Percentiles rank a stretch among this genome's conserved stretches.
phyloP scores from a whole-genome alignment of 2,329 filamentous ascomycete species.

The Claviceps purpurea region DNA sequence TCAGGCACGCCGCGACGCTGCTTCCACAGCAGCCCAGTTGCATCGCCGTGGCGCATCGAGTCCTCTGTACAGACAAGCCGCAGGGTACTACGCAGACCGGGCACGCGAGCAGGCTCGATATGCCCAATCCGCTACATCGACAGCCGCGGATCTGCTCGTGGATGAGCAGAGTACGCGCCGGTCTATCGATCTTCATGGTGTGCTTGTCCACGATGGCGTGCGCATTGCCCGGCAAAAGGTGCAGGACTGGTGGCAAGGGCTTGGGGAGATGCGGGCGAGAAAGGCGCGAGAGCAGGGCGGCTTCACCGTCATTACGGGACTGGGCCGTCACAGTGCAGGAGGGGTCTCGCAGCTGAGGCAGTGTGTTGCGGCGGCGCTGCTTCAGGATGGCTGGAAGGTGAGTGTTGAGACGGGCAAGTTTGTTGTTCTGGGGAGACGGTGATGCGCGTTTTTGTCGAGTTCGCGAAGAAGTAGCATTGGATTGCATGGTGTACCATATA shows the following conservation, averaged over 20 bases:
- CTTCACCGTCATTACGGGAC: constrained; percentile 68
- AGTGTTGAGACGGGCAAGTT: constrained; percentile 59
- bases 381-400: constrained; percentile 72
- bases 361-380: constrained; percentile 63
- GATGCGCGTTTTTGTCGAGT: constrained; percentile 2
- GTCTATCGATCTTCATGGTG: constrained; percentile 68
- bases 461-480: neutral
- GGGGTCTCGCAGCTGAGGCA: constrained; percentile 65
- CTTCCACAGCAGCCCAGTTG: constrained; percentile 26
- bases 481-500: neutral
- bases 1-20: constrained; percentile 19
- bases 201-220: constrained; percentile 68
- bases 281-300: constrained; percentile 31
- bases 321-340: constrained; percentile 64
- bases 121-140: constrained; percentile 45
- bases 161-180: constrained; percentile 47
- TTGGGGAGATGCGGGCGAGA: constrained; percentile 50
- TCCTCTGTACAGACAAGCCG: constrained; percentile 60
- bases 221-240: constrained; percentile 60
- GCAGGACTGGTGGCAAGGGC: constrained; percentile 59
- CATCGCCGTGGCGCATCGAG: constrained; percentile 47
- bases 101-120: constrained; percentile 49
- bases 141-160: constrained; percentile 58
- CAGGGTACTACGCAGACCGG: constrained; percentile 60
- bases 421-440: constrained; percentile 48